Base-by-base conservation (phyloP, 108 stramenopile species). In the Skeletonema grethae region DNA sequence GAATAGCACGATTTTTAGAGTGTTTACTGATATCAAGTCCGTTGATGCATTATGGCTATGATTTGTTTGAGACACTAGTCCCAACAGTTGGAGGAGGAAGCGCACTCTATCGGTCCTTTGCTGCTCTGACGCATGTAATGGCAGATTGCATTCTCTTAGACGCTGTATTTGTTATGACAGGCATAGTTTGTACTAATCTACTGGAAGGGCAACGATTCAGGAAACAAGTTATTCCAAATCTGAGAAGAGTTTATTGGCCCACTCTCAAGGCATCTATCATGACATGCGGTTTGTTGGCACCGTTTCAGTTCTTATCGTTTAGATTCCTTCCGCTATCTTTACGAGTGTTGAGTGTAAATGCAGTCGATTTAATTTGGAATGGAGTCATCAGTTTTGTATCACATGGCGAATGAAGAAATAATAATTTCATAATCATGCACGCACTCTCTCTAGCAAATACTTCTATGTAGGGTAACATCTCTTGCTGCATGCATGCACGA, bases 311-410 rank as follows among this genome's bases (percentile, higher is more conserved):
- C 48, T 13, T 81, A 46, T 66, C 69, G 12, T 81, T 81, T 75
- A 73, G 70, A 39, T 81, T 71, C 36, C 63, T 81, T 20, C 79
- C 79, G 13, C 66, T 64, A 59, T 61, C 74, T 53, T 43, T 81
- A 45, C 66, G 73, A 57, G 80, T 81, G 13, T 57, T 81, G 60
- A 73, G 73, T 15, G 80, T 81, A 36, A 81, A 81, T 71, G 67
- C 61, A 29, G 61, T 73, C 36, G 80, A 81, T 61, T 67, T 80
- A 11, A 56, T 80, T 22, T 80, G 79, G 79, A 68, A 68, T 13
- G 69, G 67, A 25, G 79, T 80, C 24, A 75, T 81, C 59, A 81
- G 80, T 67, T 81, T 46, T 46, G 46, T 46, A 5, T 46, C 46
- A 2, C 46, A 46, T n/a, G 46, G 46, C 5, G 15, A 10, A 46